Evolutionary conservation across 306 rosid species (phyloP).

Genomic region (Myrica gale): DNA sequence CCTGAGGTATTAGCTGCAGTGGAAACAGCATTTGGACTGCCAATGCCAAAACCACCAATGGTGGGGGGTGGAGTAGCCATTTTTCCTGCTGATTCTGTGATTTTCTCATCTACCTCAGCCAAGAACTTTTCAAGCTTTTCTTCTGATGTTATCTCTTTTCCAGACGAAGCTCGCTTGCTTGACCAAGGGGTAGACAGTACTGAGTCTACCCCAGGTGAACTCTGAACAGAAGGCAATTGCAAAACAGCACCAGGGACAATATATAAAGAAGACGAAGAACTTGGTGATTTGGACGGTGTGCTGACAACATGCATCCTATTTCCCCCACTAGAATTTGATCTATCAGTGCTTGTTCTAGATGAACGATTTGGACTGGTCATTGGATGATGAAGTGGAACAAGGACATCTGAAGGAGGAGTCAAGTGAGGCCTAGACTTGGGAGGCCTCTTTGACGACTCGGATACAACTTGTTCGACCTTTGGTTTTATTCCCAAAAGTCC

Average conservation of each 20-base stretch:
- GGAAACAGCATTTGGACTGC: slow-evolving; percentile 61
- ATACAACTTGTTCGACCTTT: slow-evolving; percentile 44
- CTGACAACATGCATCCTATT: slow-evolving; percentile 40
- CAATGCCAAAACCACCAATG: slow-evolving; percentile 61
- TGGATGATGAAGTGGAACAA: slow-evolving; percentile 88
- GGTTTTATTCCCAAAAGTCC: slow-evolving; percentile 77
- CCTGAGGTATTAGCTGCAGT: slow-evolving; percentile 77
- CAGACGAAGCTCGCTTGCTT: slow-evolving; percentile 52
- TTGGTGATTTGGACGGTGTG: slow-evolving; percentile 61
- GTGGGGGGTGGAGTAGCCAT: slow-evolving; percentile 93
- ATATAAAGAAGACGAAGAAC: slow-evolving; percentile 55
- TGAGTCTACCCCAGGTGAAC: slow-evolving; percentile 54
- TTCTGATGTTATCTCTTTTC: slow-evolving; percentile 75
- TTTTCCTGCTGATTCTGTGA: slow-evolving; percentile 72
- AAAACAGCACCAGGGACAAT: slow-evolving; percentile 66
- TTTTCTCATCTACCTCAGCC: slow-evolving; percentile 75
- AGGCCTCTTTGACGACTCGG: slow-evolving; percentile 63
- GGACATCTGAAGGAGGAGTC: slow-evolving; percentile 61
- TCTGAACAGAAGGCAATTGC: slow-evolving; percentile 45
- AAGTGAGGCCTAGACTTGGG: slow-evolving; percentile 61
- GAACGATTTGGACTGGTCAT: slow-evolving; percentile 49
- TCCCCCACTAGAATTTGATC: slow-evolving; percentile 56
- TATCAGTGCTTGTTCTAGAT: slow-evolving; percentile 41
- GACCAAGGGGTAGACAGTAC: slow-evolving; percentile 76
- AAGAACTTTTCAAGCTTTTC: slow-evolving; percentile 78